These are phyloP conservation scores for Psilocybe cyanescens DNA, from an alignment of 768 basidiomycete species.

Conservation along the genomic window DNA sequence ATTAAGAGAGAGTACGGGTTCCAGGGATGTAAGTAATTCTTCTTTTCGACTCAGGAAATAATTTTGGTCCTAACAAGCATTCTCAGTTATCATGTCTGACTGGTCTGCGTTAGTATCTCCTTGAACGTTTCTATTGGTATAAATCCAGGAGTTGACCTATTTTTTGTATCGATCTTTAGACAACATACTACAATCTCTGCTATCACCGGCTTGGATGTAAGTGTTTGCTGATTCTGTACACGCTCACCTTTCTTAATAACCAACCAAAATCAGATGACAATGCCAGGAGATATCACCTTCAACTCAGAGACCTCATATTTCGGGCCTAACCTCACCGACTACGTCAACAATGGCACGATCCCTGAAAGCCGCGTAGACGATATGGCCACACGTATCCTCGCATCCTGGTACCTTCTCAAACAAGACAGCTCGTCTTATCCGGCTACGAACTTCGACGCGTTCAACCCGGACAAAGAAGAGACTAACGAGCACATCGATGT, in stretches of 20 bases:
- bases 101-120: constrained; percentile 57
- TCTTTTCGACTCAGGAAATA: neutral
- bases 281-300: constrained; percentile 65
- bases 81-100: constrained; percentile 69
- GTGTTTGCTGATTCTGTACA: constrained; percentile 16
- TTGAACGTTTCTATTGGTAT: neutral
- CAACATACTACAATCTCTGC: constrained; percentile 58
- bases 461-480: constrained; percentile 49
- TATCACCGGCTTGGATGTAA: constrained; percentile 66
- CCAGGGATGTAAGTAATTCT: constrained; percentile 61
- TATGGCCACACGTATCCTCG: constrained; percentile 82
- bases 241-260: neutral
- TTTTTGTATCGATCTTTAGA: neutral
- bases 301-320: constrained; percentile 59
- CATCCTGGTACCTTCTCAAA: constrained; percentile 66
- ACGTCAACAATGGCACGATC: constrained; percentile 75
- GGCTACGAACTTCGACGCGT: constrained; percentile 71
- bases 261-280: constrained; percentile 56
- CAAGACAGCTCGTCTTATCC: constrained; percentile 72
- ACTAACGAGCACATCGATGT: constrained; percentile 70
- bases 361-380: constrained; percentile 69
- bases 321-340: constrained; percentile 68
- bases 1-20: constrained; percentile 78
- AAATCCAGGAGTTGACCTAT: neutral
- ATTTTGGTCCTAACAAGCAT: neutral